Evolutionary conservation across 1,139 yeast species (phyloP).

Genomic region (Saccharomyces hybrid): DNA sequence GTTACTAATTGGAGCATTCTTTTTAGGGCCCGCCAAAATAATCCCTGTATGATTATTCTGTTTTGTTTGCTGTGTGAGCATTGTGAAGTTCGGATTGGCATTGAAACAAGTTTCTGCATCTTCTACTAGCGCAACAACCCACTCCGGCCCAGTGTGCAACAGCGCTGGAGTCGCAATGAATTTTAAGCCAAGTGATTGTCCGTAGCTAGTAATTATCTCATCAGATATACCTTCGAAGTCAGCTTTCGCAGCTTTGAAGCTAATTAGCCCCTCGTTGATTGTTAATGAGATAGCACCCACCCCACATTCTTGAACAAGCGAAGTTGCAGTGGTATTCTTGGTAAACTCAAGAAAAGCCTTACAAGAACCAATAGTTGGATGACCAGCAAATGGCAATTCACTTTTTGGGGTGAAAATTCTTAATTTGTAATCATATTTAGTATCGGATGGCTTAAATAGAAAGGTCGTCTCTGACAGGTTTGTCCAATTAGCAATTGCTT

Average conservation of each 20-base stretch:
- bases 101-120: slow-evolving; percentile 32
- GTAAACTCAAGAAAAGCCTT: slow-evolving; percentile 37
- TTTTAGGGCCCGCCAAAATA: slow-evolving; percentile 35
- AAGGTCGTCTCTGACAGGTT: slow-evolving; percentile 52
- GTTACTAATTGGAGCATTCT: slow-evolving; percentile 14
- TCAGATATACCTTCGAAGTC: slow-evolving; percentile 20
- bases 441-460: slow-evolving; percentile 35
- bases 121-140: slow-evolving; percentile 35
- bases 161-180: slow-evolving; percentile 24
- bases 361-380: slow-evolving; percentile 50
- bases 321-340: slow-evolving; percentile 26
- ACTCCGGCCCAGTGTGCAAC: slow-evolving; percentile 37
- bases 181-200: slow-evolving; percentile 20
- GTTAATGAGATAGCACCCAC: slow-evolving; percentile 39
- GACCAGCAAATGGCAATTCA: slow-evolving; percentile 56
- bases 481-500: slow-evolving; percentile 46
- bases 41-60: slow-evolving; percentile 33
- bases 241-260: slow-evolving; percentile 24
- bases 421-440: slow-evolving; percentile 39
- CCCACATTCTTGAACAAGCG: slow-evolving; percentile 36
- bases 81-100: slow-evolving; percentile 30
- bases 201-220: slow-evolving; percentile 19
- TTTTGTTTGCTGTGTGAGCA: slow-evolving; percentile 20
- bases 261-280: slow-evolving; percentile 16
- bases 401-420: slow-evolving; percentile 41